Base-by-base conservation (phyloP, 2,329 filamentous ascomycete species). In the Paraphaeosphaeria sporulosa region DNA sequence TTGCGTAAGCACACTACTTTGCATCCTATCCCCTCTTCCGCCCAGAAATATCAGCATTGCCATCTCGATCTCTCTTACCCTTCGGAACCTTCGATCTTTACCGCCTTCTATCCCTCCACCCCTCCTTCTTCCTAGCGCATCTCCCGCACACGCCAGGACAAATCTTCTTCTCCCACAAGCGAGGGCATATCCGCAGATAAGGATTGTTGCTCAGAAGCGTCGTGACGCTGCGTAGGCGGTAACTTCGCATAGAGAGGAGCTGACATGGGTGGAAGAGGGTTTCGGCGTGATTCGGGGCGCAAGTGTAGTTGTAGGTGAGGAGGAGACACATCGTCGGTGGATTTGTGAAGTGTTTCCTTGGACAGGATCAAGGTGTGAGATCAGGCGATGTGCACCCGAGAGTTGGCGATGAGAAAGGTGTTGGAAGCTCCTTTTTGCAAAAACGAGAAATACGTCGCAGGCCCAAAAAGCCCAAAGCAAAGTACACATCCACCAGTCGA, bases 241-340 rank as follows among this genome's bases (percentile, higher is more conserved):
- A 59, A 21, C 36, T 43, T 2, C 46, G 51, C 4, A 25, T 36
- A 3, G 47, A 6, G 34, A 52, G 10, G 30, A 60, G 50, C 43
- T 65, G 59, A 47, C 68, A 71, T 19, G 64, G 61, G 47, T 64
- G 64, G 44, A 65, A 61, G 9, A 68, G 55, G 8, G 63, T 63
- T 57, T 70, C 68, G 6, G 58, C n/a, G 40, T 64, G 59, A 5
- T 23, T 47, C 3, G 63, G 62, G 15, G 62, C 60, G 59, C 68
- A 69, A 17, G 52, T 40, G 53, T 66, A 70, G n/a, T 51, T 23
- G 48, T 69, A 66, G 15, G 62, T 53, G 13, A 69, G 50, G 21
- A 66, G 55, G 57, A 69, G 55, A 55, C 66, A 69, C 66, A 69
- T 68, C 0, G 15, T 21, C 6, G 9, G 25, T 1, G 27, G 10